A percentile compares a stretch with the other conserved stretches of the same genome.
phyloP scores from a whole-genome alignment of 352 stramenopile species.

The Thalassiosira ordinaria region DNA sequence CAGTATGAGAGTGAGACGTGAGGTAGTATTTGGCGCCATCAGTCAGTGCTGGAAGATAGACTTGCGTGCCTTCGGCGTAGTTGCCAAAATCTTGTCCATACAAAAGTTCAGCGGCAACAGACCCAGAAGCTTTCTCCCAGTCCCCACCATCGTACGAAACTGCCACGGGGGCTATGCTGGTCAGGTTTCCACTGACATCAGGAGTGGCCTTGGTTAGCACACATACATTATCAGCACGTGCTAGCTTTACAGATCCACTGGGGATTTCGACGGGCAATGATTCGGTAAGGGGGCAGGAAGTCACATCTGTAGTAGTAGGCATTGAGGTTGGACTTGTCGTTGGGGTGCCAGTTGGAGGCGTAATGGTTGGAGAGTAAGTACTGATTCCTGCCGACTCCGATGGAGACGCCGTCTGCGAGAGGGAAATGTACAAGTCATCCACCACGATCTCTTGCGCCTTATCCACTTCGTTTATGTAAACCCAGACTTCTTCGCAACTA shows the following conservation, averaged over 20 bases:
- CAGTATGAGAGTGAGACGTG: slow-evolving; percentile 45
- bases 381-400: slow-evolving; percentile 28
- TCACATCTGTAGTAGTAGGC: slow-evolving; percentile 48
- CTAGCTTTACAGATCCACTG: slow-evolving; percentile 52
- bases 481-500: slow-evolving; percentile 43
- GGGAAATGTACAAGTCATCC: slow-evolving; percentile 57
- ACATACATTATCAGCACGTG: slow-evolving; percentile 40
- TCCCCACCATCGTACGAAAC: slow-evolving; percentile 57
- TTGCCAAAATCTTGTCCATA: slow-evolving; percentile 42
- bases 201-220: slow-evolving; percentile 57
- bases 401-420: slow-evolving; percentile 15
- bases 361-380: not conserved
- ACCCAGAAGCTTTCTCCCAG: slow-evolving; percentile 60
- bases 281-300: slow-evolving; percentile 34
- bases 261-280: slow-evolving; percentile 28
- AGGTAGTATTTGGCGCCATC: slow-evolving; percentile 47
- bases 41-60: slow-evolving; percentile 44
- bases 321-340: slow-evolving; percentile 47
- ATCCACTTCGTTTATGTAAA: slow-evolving; percentile 34
- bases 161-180: slow-evolving; percentile 54
- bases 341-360: slow-evolving; percentile 18
- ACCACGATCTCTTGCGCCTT: slow-evolving; percentile 40
- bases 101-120: slow-evolving; percentile 54
- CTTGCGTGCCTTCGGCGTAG: slow-evolving; percentile 42
- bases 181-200: slow-evolving; percentile 34